phyloP scores from a whole-genome alignment of 495 filamentous ascomycete genomes.

The Cercophora newfieldiana region DNA sequence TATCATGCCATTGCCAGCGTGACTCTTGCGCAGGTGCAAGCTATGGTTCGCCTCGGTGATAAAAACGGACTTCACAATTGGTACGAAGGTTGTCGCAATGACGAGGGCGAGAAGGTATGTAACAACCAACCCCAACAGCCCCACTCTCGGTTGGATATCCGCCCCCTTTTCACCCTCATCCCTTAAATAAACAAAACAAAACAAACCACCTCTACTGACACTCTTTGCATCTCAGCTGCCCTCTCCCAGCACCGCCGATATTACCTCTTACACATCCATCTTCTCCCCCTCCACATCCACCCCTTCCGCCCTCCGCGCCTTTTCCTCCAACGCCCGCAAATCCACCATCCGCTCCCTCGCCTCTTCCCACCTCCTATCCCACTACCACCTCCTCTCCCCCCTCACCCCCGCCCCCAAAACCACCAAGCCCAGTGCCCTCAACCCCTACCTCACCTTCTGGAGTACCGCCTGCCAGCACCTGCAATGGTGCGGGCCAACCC shows the following conservation, averaged over 20 bases:
- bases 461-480: constrained; percentile 45
- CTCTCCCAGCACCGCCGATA: constrained; percentile 44
- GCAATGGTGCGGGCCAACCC: constrained; percentile 54
- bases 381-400: constrained; percentile 39
- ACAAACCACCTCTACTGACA: neutral
- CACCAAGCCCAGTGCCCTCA: constrained; percentile 32
- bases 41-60: constrained; percentile 45
- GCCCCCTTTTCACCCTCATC: neutral
- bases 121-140: too few species aligned
- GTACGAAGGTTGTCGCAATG: constrained; percentile 41
- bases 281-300: constrained; percentile 53
- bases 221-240: neutral
- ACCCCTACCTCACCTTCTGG: constrained; percentile 62
- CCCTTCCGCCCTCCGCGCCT: constrained; percentile 51
- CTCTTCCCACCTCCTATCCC: constrained; percentile 48
- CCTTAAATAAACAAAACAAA: neutral
- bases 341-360: constrained; percentile 51
- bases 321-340: constrained; percentile 59
- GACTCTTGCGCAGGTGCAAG: constrained; percentile 55
- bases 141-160: too few species aligned
- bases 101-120: constrained; percentile 29
- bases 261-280: constrained; percentile 57
- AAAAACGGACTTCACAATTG: constrained; percentile 44
- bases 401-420: constrained; percentile 13
- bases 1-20: constrained; percentile 58